Percentiles rank a stretch among this genome's conserved stretches.
phyloP scores from a whole-genome alignment of 2,329 filamentous ascomycete genomes.

The Blastomyces gilchristii region DNA sequence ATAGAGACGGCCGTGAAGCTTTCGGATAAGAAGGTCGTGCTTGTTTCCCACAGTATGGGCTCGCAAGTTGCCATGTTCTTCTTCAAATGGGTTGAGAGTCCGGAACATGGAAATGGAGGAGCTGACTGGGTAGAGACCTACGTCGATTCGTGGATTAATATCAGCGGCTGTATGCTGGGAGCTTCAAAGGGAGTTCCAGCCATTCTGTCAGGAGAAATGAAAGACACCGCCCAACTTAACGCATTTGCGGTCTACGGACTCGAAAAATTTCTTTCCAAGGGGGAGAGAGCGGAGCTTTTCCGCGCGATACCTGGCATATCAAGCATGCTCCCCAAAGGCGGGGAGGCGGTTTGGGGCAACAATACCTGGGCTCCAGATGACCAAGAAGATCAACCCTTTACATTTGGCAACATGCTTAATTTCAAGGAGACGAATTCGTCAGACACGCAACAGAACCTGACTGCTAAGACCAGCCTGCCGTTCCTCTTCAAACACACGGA shows the following conservation, averaged over 20 bases:
- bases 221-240: constrained; percentile 92
- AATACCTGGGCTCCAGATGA: constrained; percentile 82
- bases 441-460: constrained; percentile 61
- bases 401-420: constrained; percentile 73
- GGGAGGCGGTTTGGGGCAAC: constrained; percentile 91
- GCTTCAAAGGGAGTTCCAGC: constrained; percentile 85
- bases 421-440: constrained; percentile 61
- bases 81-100: constrained; percentile 70
- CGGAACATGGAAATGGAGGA: constrained; percentile 69
- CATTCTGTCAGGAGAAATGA: constrained; percentile 92
- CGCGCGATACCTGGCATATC: constrained; percentile 94
- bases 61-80: constrained; percentile 82
- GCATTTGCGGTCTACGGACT: constrained; percentile 93
- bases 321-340: constrained; percentile 91
- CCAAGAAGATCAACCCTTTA: constrained; percentile 57
- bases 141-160: constrained; percentile 94
- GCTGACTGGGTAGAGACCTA: constrained; percentile 81
- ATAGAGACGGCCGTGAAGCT: constrained; percentile 75
- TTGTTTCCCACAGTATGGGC: constrained; percentile 95
- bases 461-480: constrained; percentile 62
- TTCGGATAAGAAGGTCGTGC: constrained; percentile 65
- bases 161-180: constrained; percentile 95
- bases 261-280: constrained; percentile 85
- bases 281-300: constrained; percentile 88
- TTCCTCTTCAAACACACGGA: constrained; percentile 73